Evolutionary conservation across 2,329 filamentous ascomycete genomes (phyloP), one percentile per base, ranked within the genome.

Genomic region (Xylariaceae sp.): DNA sequence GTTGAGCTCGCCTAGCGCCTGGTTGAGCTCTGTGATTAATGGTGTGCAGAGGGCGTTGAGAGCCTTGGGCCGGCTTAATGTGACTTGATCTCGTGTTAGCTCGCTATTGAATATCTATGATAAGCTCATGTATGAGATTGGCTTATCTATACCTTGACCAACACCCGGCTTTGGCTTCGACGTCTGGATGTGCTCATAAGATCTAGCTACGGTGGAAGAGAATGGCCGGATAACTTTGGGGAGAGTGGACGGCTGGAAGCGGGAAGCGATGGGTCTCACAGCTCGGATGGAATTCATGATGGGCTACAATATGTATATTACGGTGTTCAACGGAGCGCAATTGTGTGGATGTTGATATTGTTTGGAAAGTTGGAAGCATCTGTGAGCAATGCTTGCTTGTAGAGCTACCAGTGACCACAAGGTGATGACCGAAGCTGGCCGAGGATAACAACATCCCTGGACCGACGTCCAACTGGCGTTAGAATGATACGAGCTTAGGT

Each of bases 21-120:
- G 73, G 71, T 95, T 95, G 59, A 99, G 81, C 74, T 99, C 94
- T 59, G 75, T 77, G 68, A 99, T 96, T 44, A 99, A 83, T 10
- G 92, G 90, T 6, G 89, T 94, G 72, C 81, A 92, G 57, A 99
- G 83, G 41, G 94, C 94, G 70, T 99, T 99, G 65, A 96, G 84
- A 40, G 92, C 90, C 77, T 95, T 96, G 55, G 94, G 94, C 40
- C 94, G 87, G 78, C 95, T 90, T 58, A 99, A 77, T 12, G 90
- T 94, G 64, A 97, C 92, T 96, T 60, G 5, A 48, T 40, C 42
- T 22, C 42, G 6, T 42, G 30, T 41, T 45, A 43, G 50, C 55
- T 49, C 48, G 49, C 45, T 35, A 53, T 44, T 30, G 15, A 22
- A 40, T 33, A 5, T 11, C 10, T 14, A 40, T 40, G 14, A 40